Evolutionary conservation across 768 basidiomycete species (phyloP).

Genomic region (Clavaria fumosa): DNA sequence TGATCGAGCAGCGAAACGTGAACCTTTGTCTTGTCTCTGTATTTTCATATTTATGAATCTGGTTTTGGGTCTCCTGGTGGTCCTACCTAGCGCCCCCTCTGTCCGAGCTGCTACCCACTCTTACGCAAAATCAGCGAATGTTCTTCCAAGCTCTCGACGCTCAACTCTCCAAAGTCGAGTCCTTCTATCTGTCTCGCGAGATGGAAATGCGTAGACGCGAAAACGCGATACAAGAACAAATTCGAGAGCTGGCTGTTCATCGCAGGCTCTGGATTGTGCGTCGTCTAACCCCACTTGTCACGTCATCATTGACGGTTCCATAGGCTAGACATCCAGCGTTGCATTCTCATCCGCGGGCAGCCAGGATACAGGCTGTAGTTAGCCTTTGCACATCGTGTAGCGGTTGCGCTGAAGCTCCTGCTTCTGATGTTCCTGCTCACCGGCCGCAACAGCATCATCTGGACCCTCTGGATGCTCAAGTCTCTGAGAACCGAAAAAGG

Average conservation of each 20-base stretch:
- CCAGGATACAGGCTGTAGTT: no score
- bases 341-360: no score
- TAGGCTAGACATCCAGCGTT: no score
- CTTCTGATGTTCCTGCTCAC: no score
- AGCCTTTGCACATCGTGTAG: no score
- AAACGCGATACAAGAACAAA: constrained; percentile 42
- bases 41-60: no score
- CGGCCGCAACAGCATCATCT: no score
- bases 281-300: background rate
- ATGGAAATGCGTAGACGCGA: constrained; percentile 38
- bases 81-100: constrained; percentile 24
- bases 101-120: constrained; percentile 39
- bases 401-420: no score
- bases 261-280: constrained; percentile 40
- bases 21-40: no score
- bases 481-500: no score
- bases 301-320: no score
- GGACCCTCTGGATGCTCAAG: no score
- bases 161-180: constrained; percentile 74
- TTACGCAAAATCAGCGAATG: constrained; percentile 31
- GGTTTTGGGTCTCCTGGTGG: background rate
- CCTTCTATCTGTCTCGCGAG: constrained; percentile 65
- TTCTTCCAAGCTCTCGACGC: constrained; percentile 70
- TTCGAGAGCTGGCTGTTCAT: constrained; percentile 62
- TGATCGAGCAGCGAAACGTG: background rate